Conservation (phyloP, 106 monocot genomes). For the Xerophyta viscosa region DNA sequence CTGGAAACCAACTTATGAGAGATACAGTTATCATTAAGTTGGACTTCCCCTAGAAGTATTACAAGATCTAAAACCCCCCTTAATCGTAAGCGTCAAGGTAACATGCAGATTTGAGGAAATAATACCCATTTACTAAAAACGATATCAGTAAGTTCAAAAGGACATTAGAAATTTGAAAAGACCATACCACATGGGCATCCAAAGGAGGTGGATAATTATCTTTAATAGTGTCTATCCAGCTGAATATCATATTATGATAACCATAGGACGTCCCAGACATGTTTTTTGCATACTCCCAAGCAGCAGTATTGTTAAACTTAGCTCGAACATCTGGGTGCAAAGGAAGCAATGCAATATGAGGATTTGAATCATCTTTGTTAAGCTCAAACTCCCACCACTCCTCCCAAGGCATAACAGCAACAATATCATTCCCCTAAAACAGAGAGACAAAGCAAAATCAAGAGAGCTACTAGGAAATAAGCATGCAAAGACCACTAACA, state of each 20-base stretch:
- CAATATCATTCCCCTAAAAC: constrained; percentile 65
- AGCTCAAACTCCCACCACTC: constrained; percentile 82
- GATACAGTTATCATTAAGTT: too few relatives aligned
- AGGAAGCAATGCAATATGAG: constrained; percentile 75
- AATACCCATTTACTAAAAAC: too few relatives aligned
- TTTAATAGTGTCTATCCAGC: constrained; percentile 80
- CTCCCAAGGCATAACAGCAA: constrained; percentile 72
- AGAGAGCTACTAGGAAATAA: not conserved
- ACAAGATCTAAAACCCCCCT: too few relatives aligned
- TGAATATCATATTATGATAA: constrained; percentile 90
- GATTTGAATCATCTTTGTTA: constrained; percentile 62
- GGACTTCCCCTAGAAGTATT: too few relatives aligned
- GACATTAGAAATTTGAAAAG: not conserved
- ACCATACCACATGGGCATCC: constrained; percentile 71
- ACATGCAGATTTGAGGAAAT: too few relatives aligned
- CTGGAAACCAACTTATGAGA: too few relatives aligned
- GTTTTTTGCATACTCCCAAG: constrained; percentile 75
- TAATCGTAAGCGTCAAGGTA: too few relatives aligned
- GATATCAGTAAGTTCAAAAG: too few relatives aligned
- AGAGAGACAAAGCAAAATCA: not conserved
- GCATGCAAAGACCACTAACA: not conserved
- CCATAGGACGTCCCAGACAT: constrained; percentile 72
- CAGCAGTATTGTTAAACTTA: constrained; percentile 70
- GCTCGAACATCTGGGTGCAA: constrained; percentile 63
- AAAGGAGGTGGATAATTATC: constrained; percentile 71